Evolutionary conservation across 495 filamentous ascomycete genomes (phyloP).

Genomic region (Acidomyces sp.): DNA sequence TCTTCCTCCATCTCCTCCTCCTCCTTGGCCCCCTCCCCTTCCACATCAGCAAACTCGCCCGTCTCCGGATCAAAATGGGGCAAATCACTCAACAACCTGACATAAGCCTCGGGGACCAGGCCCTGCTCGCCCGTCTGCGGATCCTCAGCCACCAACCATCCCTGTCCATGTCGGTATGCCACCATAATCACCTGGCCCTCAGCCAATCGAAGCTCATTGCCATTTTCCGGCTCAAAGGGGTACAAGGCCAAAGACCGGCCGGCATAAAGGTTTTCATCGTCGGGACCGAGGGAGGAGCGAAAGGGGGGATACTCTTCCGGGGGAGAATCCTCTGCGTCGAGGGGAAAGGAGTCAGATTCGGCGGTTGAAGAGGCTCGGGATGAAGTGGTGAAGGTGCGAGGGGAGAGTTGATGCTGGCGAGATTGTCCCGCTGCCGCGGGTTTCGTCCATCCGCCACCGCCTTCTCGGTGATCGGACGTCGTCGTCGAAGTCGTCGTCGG

Average conservation of each 20-base stretch:
- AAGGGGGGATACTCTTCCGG: constrained; percentile 9
- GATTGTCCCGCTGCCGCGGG: not conserved
- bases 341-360: constrained; percentile 13
- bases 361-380: not conserved
- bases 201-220: constrained; percentile 83
- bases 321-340: constrained; percentile 19
- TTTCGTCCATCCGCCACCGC: too few relatives aligned
- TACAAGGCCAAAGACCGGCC: constrained; percentile 55
- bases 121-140: constrained; percentile 82
- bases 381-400: constrained; percentile 1
- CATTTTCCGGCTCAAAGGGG: constrained; percentile 87
- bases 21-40: constrained; percentile 1
- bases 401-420: not conserved
- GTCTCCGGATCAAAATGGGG: constrained; percentile 19
- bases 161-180: constrained; percentile 86
- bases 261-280: constrained; percentile 19
- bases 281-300: constrained; percentile 26
- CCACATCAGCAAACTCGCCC: constrained; percentile 31
- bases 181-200: constrained; percentile 97
- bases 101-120: constrained; percentile 92
- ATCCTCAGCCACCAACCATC: constrained; percentile 94
- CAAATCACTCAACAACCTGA: constrained; percentile 82
- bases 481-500: not conserved
- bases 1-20: constrained; percentile 1
- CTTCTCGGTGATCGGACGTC: not conserved